Percentiles rank a stretch among this genome's conserved stretches.
These are phyloP conservation scores for Excoecaria cochinchinensis DNA, from an alignment of 345 rosid species.

Conservation along the genomic window DNA sequence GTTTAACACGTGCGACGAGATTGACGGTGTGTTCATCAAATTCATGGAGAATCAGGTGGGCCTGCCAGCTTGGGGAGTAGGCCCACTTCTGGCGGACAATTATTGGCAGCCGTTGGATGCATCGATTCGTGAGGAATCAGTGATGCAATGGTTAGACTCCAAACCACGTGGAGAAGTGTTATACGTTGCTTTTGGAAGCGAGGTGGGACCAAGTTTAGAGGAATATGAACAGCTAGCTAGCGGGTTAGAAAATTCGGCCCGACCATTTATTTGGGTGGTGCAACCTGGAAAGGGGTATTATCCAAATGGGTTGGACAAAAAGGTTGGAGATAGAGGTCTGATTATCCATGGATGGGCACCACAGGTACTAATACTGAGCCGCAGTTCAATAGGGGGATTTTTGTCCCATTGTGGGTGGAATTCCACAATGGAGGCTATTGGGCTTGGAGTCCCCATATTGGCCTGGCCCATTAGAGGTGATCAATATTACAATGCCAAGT, in stretches of 20 bases:
- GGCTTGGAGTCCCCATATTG: slow-evolving; percentile 35
- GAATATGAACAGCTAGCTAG: slow-evolving; percentile 12
- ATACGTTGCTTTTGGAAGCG: slow-evolving; percentile 33
- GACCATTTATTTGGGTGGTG: slow-evolving; percentile 20
- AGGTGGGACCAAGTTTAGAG: slow-evolving; percentile 13
- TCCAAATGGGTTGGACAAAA: slow-evolving; percentile 22
- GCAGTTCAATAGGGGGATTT: slow-evolving; percentile 40
- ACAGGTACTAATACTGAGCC: slow-evolving; percentile 40
- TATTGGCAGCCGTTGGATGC: slow-evolving; percentile 28
- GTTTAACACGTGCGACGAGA: slow-evolving; percentile 43
- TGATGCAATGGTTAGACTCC: slow-evolving; percentile 30
- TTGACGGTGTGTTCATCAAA: slow-evolving; percentile 44
- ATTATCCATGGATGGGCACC: slow-evolving; percentile 47
- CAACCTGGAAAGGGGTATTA: background rate
- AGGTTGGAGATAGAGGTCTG: slow-evolving; percentile 36
- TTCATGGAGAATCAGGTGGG: slow-evolving; percentile 29
- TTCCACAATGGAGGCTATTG: slow-evolving; percentile 38
- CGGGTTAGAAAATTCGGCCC: slow-evolving; percentile 17
- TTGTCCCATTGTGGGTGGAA: slow-evolving; percentile 52
- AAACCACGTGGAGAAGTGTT: slow-evolving; percentile 29
- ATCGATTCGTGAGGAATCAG: slow-evolving; percentile 19
- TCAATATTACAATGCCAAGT: slow-evolving; percentile 36
- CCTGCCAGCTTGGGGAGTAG: slow-evolving; percentile 40
- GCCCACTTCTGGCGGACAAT: slow-evolving; percentile 34
- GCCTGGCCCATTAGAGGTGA: slow-evolving; percentile 44